phyloP scores from a whole-genome alignment of 192 early-diverging fungal species.

The Glomus cerebriforme region DNA sequence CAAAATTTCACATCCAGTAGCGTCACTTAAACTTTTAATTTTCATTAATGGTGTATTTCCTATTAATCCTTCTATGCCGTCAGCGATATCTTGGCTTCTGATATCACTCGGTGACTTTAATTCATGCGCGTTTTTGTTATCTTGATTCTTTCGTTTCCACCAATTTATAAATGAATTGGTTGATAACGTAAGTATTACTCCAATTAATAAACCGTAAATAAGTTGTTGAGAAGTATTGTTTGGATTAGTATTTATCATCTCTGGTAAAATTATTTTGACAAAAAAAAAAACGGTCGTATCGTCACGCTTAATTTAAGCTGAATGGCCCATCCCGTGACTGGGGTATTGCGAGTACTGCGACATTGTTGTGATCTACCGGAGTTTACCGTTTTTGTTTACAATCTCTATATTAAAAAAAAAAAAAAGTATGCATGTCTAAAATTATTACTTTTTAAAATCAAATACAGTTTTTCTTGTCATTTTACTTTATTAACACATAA shows the following conservation, averaged over 20 bases:
- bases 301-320: too few relatives aligned
- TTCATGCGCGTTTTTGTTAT: not conserved
- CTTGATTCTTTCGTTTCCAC: not conserved
- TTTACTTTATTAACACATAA: too few relatives aligned
- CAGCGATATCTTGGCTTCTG: constrained; percentile 40
- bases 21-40: constrained; percentile 82
- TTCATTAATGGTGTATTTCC: constrained; percentile 91
- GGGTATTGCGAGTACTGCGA: too few relatives aligned
- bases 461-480: too few relatives aligned
- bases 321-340: too few relatives aligned
- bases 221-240: not conserved
- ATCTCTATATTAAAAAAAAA: too few relatives aligned
- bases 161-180: constrained; percentile 5
- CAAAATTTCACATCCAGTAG: constrained; percentile 87
- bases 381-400: too few relatives aligned
- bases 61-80: constrained; percentile 82
- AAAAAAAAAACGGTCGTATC: too few relatives aligned
- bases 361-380: too few relatives aligned
- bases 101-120: not conserved
- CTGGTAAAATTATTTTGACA: not conserved
- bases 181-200: not conserved
- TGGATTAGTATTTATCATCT: not conserved
- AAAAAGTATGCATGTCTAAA: too few relatives aligned
- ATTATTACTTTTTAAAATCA: too few relatives aligned
- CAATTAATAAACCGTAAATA: not conserved